Conservation (phyloP, 495 filamentous ascomycete genomes). For the Darksidea phi region DNA sequence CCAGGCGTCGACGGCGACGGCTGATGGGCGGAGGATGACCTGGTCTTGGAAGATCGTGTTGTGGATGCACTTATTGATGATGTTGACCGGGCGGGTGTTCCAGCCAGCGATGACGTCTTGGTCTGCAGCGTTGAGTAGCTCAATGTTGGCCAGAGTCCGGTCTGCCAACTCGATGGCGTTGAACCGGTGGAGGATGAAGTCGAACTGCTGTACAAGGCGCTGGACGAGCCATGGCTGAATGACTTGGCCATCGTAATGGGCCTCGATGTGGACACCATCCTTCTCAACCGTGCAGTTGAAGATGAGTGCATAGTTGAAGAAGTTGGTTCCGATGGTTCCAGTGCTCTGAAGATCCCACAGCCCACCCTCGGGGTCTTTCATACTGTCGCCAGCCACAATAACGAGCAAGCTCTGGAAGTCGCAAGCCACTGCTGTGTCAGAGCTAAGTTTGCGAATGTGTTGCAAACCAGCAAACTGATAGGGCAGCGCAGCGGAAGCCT, state of each 20-base stretch:
- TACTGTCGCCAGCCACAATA: conserved; percentile 40
- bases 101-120: conserved; percentile 15
- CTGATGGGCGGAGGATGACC: conserved; percentile 24
- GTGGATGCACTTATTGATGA: conserved; percentile 53
- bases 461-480: conserved; percentile 71
- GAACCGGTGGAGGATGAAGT: conserved; percentile 17
- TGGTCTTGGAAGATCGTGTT: conserved; percentile 48
- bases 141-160: background rate
- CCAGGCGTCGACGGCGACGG: conserved; percentile 35
- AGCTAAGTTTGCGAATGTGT: conserved; percentile 62
- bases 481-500: conserved; percentile 53
- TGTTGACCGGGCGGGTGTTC: conserved; percentile 28
- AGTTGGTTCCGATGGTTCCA: conserved; percentile 33
- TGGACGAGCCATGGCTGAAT: conserved; percentile 27
- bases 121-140: conserved; percentile 21
- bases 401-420: conserved; percentile 61
- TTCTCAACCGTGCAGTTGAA: conserved; percentile 26
- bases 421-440: conserved; percentile 64
- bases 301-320: conserved; percentile 36
- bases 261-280: conserved; percentile 23
- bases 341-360: conserved; percentile 34
- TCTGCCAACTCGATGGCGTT: conserved; percentile 7
- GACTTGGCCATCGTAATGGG: conserved; percentile 28
- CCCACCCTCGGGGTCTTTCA: conserved; percentile 36
- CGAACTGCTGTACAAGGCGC: conserved; percentile 27